Evolutionary conservation across 768 basidiomycete species (phyloP), one percentile per base, ranked within the genome.

Genomic region (Auricularia sp.): DNA sequence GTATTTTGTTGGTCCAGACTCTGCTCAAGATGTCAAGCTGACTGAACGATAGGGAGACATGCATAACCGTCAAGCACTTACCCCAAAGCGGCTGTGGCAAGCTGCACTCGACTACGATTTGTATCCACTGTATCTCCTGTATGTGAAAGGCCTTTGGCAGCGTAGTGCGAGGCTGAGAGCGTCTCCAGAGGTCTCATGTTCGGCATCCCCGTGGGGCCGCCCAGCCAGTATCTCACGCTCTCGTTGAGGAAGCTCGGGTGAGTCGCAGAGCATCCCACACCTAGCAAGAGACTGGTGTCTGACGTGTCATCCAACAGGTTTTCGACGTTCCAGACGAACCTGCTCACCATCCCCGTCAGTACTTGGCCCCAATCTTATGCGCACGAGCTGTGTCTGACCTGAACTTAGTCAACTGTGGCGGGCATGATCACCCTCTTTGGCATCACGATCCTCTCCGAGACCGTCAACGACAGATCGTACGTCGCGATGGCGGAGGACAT

Each of bases 21-120:
- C 21, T 21, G 47, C 47, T 51, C 47, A 5, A 18, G 47, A 18
- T 51, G 6, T 18, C 6, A 16, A 29, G 29, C 29, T 29, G 29
- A 29, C 29, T 75, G 83, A 5, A 87, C 87, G 70, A 81, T 12
- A 1, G 67, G 47, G 47, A 16, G 47, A 51, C 67, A 86, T 88
- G 87, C 85, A 87, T 74, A 88, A 89, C 67, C 80, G 87, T n/a
- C 75, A 89, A 74, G 86, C 84, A 14, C 74, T 88, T 3, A 75
- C 76, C 3, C 59, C 77, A 7, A 72, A 68, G 65, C 81, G 80
- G 75, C 79, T 88, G 35, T 82, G 75, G 72, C 14, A 51, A 21
- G 47, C 47, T 5, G 47, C 47, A 1, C 47, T 51, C 21, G 47
- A 51, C 16, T 51, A 51, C 47, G 47, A 51, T 18, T 18, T 51